phyloP scores from a whole-genome alignment of 768 basidiomycete genomes.

The Rhizopogon salebrosus region DNA sequence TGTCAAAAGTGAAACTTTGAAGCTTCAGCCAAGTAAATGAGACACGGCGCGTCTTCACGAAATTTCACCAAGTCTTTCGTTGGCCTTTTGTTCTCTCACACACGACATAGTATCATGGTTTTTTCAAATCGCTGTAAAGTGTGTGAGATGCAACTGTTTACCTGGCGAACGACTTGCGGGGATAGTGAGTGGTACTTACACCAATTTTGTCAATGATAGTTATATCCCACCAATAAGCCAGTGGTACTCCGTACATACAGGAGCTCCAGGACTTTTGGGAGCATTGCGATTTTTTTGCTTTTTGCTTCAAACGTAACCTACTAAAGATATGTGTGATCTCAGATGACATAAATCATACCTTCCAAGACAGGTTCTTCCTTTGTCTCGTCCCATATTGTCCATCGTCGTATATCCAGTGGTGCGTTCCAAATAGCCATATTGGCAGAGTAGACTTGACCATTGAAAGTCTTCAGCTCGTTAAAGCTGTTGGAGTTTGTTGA shows the following conservation, averaged over 20 bases:
- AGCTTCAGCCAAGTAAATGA: no score
- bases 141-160: not conserved
- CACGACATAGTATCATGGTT: no score
- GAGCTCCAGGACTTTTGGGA: not conserved
- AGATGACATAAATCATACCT: not conserved
- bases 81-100: no score
- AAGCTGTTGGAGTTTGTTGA: not conserved
- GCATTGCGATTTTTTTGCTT: not conserved
- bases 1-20: no score
- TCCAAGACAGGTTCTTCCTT: slow-evolving; percentile 7
- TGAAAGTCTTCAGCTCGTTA: slow-evolving; percentile 3
- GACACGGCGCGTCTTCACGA: no score
- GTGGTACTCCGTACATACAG: no score
- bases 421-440: slow-evolving; percentile 2
- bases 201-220: no score
- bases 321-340: not conserved
- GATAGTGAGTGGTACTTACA: no score
- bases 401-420: slow-evolving; percentile 4
- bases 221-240: no score
- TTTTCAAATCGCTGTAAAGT: no score
- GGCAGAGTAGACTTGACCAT: slow-evolving; percentile 1
- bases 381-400: slow-evolving; percentile 9
- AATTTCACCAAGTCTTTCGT: no score
- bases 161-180: slow-evolving; percentile 2
- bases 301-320: slow-evolving; percentile 2